Evolutionary conservation across 495 filamentous ascomycete genomes (phyloP).

Genomic region (Aspergillus bertholletiae): DNA sequence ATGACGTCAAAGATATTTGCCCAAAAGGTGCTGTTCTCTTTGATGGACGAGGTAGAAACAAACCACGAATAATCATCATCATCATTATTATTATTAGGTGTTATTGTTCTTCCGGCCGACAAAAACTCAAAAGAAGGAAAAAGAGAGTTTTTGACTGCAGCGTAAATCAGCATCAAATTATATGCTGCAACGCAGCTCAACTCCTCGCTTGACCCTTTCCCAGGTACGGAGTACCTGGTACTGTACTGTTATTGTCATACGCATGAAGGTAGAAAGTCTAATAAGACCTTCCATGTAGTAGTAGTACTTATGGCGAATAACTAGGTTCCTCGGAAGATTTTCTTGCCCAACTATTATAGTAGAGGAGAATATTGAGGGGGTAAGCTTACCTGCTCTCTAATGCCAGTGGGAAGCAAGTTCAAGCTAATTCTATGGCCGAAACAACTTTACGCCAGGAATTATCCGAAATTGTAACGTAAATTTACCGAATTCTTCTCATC

Average conservation of each 20-base stretch:
- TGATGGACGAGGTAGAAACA: too few species aligned
- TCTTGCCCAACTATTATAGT: not conserved
- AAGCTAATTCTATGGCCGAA: not conserved
- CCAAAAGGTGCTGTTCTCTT: not conserved
- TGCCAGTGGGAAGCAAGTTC: not conserved
- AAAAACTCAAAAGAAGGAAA: not conserved
- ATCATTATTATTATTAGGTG: too few species aligned
- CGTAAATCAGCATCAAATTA: slow-evolving; percentile 4
- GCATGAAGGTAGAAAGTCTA: not conserved
- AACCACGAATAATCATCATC: too few species aligned
- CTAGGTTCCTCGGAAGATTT: not conserved
- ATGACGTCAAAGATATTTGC: not conserved
- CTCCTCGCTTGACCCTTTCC: slow-evolving; percentile 8
- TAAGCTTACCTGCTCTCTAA: not conserved
- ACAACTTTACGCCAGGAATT: not conserved
- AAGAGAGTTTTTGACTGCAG: slow-evolving; percentile 11
- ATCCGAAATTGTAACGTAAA: too few species aligned
- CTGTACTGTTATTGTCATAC: not conserved
- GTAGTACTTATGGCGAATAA: not conserved
- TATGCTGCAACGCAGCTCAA: slow-evolving; percentile 9
- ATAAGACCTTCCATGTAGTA: not conserved
- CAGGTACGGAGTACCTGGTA: not conserved
- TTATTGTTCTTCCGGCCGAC: not conserved
- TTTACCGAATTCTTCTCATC: too few species aligned
- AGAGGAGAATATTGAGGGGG: not conserved